Percentiles rank a stretch among this genome's conserved stretches.
phyloP scores from a whole-genome alignment of 1,139 yeast species.

The Candida albicans region DNA sequence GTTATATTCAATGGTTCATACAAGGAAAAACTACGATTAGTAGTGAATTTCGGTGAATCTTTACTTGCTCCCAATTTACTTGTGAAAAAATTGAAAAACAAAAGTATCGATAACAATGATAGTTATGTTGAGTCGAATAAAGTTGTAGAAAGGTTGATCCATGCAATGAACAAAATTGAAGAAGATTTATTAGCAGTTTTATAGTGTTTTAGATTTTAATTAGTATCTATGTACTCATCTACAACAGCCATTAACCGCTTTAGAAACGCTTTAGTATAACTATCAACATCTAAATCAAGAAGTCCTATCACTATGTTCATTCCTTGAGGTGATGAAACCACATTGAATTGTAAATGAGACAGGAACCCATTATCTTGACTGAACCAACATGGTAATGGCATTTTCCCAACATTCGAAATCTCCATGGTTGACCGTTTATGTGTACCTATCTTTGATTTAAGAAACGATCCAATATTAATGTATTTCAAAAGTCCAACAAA shows the following conservation, averaged over 20 bases:
- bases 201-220: not conserved
- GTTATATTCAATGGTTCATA: slow-evolving; percentile 33
- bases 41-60: slow-evolving; percentile 23
- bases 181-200: not conserved
- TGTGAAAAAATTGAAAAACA: not conserved
- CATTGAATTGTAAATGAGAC: slow-evolving; percentile 21
- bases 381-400: slow-evolving; percentile 20
- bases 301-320: slow-evolving; percentile 24
- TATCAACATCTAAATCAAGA: slow-evolving; percentile 11
- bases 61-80: slow-evolving; percentile 14
- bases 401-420: slow-evolving; percentile 31
- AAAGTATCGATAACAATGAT: not conserved
- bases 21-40: slow-evolving; percentile 30
- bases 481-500: slow-evolving; percentile 21
- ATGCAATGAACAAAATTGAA: not conserved
- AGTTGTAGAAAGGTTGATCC: slow-evolving; percentile 1
- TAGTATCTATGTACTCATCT: not conserved
- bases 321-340: slow-evolving; percentile 21
- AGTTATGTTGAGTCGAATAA: slow-evolving; percentile 1
- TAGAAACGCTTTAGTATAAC: slow-evolving; percentile 11
- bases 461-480: slow-evolving; percentile 15
- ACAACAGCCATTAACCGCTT: slow-evolving; percentile 12
- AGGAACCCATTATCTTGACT: slow-evolving; percentile 26
- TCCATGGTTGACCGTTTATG: slow-evolving; percentile 20
- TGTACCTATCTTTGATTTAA: slow-evolving; percentile 13